Evolutionary conservation across 306 rosid species (phyloP).

Genomic region (Cyclanthera cordifolia): DNA sequence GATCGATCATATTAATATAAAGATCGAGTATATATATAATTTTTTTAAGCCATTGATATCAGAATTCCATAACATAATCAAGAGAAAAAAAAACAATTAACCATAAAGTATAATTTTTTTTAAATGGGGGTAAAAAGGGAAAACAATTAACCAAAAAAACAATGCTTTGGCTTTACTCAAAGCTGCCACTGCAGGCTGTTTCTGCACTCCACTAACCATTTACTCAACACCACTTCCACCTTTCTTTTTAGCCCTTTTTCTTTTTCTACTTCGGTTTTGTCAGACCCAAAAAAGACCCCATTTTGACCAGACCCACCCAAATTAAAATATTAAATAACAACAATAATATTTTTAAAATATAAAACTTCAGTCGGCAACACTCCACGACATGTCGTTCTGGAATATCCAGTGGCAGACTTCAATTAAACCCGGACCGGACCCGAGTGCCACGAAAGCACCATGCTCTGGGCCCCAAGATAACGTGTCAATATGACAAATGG

Average conservation of each 20-base stretch:
- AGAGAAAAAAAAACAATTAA: too few species aligned
- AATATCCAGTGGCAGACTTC: slow-evolving; percentile 64
- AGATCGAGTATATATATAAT: too few species aligned
- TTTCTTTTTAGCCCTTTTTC: not conserved
- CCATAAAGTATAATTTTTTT: not conserved
- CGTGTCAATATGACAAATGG: slow-evolving; percentile 76
- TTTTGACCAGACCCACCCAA: not conserved
- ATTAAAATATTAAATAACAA: not conserved
- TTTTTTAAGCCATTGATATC: too few species aligned
- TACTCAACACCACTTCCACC: not conserved
- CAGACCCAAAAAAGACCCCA: not conserved
- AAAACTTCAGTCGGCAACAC: slow-evolving; percentile 17
- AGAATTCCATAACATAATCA: too few species aligned
- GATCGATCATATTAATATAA: too few species aligned
- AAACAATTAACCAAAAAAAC: not conserved
- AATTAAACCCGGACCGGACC: slow-evolving; percentile 37
- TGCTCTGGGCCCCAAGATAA: slow-evolving; percentile 59
- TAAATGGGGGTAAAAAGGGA: not conserved
- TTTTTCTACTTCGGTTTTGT: not conserved
- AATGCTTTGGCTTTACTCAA: not conserved
- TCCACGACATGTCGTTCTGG: slow-evolving; percentile 81
- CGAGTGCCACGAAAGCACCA: slow-evolving; percentile 60
- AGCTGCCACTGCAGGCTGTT: not conserved
- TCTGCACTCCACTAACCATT: not conserved
- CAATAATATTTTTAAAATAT: not conserved